Conservation (phyloP, 1,139 yeast genomes). For the Protomyces lactucae-debilis region DNA sequence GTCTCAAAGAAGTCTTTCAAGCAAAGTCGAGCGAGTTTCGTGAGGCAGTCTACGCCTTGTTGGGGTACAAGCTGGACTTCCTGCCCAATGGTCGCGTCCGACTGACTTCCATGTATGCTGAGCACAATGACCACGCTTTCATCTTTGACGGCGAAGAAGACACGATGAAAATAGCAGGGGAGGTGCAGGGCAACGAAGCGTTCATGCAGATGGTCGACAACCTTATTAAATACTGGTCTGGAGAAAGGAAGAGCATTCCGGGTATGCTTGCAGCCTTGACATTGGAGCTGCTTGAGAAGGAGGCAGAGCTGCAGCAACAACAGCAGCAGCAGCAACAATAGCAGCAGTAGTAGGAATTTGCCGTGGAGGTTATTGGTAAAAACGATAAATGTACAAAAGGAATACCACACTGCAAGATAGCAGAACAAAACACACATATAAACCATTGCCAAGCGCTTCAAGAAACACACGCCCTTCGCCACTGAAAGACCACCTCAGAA, state of each 20-base stretch:
- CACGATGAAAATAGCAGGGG: constrained; percentile 36
- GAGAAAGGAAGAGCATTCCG: constrained; percentile 65
- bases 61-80: constrained; percentile 74
- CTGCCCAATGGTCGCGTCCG: constrained; percentile 63
- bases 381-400: constrained; percentile 16
- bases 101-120: constrained; percentile 54
- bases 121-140: constrained; percentile 39
- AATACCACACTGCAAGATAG: neutral
- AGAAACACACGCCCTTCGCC: neutral
- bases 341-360: neutral
- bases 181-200: constrained; percentile 11
- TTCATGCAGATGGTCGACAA: constrained; percentile 53
- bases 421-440: neutral
- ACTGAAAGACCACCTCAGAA: neutral
- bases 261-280: constrained; percentile 76
- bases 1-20: constrained; percentile 54
- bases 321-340: neutral
- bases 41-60: constrained; percentile 59
- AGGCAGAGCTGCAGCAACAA: constrained; percentile 36
- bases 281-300: constrained; percentile 56
- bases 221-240: constrained; percentile 62
- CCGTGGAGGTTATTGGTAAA: neutral
- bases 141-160: constrained; percentile 40
- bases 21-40: constrained; percentile 70
- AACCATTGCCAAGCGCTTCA: neutral